These are phyloP conservation scores for Pyrus communis DNA, from an alignment of 306 rosid genomes.

Conservation along the genomic window DNA sequence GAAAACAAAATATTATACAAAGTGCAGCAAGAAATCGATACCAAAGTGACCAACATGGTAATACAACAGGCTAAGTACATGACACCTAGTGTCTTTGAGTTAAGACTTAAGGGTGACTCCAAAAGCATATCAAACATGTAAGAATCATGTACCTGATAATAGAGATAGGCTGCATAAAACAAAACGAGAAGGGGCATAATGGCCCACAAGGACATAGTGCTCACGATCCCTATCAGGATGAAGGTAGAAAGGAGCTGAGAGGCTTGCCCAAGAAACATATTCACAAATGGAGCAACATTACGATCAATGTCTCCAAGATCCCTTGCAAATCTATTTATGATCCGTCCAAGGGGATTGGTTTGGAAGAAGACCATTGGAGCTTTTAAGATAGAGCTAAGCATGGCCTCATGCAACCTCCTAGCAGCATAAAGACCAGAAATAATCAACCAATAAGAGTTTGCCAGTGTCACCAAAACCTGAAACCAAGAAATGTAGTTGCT, in stretches of 20 bases:
- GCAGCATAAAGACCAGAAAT: constrained; percentile 83
- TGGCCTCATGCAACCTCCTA: constrained; percentile 71
- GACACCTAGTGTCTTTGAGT: not conserved
- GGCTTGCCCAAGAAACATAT: constrained; percentile 77
- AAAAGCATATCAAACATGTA: not conserved
- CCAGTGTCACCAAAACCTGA: constrained; percentile 69
- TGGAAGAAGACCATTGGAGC: constrained; percentile 94
- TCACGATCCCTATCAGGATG: constrained; percentile 82
- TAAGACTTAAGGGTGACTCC: not conserved
- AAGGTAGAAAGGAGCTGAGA: constrained; percentile 79
- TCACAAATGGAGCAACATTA: constrained; percentile 62
- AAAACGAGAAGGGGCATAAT: constrained; percentile 81
- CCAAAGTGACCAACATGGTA: not conserved
- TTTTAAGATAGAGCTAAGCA: constrained; percentile 77
- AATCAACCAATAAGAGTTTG: constrained; percentile 79
- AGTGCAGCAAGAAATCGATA: not conserved
- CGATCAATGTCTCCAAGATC: constrained; percentile 96
- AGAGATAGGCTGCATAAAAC: constrained; percentile 78
- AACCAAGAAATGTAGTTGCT: constrained; percentile 11
- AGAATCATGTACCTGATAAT: constrained; percentile 60
- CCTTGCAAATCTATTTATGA: constrained; percentile 87
- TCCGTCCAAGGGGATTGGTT: constrained; percentile 86
- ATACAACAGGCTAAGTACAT: not conserved
- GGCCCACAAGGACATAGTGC: constrained; percentile 96
- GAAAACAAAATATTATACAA: not conserved